These are phyloP conservation scores for Erigeron philadelphicus DNA, from an alignment of 140 eudicot genomes.

Conservation along the genomic window DNA sequence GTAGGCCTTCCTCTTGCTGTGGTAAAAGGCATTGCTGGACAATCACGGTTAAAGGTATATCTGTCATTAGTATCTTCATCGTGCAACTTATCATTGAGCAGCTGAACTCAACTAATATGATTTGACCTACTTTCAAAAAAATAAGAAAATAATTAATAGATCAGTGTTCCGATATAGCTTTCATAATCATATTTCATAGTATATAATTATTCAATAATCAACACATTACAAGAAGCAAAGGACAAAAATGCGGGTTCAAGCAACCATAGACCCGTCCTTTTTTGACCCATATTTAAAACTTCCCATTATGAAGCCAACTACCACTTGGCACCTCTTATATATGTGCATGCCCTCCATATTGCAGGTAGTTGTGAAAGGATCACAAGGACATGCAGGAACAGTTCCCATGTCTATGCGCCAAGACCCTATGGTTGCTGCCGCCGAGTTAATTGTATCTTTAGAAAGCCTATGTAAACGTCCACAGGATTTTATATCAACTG, in stretches of 20 bases:
- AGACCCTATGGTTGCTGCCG: constrained; percentile 96
- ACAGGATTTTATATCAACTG: constrained; percentile 50
- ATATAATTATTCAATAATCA: too few relatives aligned
- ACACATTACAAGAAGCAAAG: too few relatives aligned
- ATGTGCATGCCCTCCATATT: constrained; percentile 18
- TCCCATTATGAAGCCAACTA: neutral
- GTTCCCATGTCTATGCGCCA: constrained; percentile 96
- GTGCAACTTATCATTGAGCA: neutral
- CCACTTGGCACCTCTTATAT: neutral
- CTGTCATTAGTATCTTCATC: neutral
- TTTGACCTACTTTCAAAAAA: neutral
- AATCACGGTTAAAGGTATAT: constrained; percentile 75
- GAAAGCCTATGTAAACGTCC: constrained; percentile 86
- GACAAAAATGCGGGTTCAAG: too few relatives aligned
- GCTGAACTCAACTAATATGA: neutral
- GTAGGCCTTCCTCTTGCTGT: constrained; percentile 92
- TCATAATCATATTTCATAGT: neutral
- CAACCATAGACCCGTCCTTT: neutral
- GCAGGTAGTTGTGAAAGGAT: constrained; percentile 83
- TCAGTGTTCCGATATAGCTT: neutral
- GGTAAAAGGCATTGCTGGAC: constrained; percentile 98
- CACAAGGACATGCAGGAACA: constrained; percentile 99
- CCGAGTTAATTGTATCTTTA: constrained; percentile 76
- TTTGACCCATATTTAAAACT: neutral
- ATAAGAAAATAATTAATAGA: neutral